phyloP scores from a whole-genome alignment of 768 basidiomycete genomes.

The Coprinellus micaceus region DNA sequence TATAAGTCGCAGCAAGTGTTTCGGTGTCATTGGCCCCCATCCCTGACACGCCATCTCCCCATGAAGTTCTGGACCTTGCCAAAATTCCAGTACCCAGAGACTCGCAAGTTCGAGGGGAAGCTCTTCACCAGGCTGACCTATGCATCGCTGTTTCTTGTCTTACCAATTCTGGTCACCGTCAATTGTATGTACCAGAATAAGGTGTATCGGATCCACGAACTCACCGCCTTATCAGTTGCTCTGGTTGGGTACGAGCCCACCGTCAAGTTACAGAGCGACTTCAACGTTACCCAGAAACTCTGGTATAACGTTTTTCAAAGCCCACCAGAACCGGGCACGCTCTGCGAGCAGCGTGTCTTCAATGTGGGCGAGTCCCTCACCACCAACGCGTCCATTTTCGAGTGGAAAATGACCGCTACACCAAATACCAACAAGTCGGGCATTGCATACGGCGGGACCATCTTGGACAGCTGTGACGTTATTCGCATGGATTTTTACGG shows the following conservation, averaged over 20 bases:
- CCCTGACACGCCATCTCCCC: too few relatives aligned
- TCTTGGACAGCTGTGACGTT: conserved; percentile 20
- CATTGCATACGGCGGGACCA: conserved; percentile 17
- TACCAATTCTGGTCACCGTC: conserved; percentile 12
- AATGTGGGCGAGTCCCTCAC: conserved; percentile 19
- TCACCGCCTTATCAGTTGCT: conserved; percentile 11
- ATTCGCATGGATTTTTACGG: conserved; percentile 16
- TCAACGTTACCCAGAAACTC: conserved; percentile 15
- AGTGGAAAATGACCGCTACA: conserved; percentile 17
- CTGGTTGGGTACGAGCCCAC: conserved; percentile 23
- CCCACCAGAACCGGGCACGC: conserved; percentile 12
- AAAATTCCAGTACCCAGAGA: conserved; percentile 13
- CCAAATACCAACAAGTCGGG: conserved; percentile 18
- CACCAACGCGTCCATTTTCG: conserved; percentile 20
- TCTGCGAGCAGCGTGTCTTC: conserved; percentile 19
- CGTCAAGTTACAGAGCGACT: conserved; percentile 16
- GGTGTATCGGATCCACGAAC: background rate
- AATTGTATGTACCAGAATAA: conserved; percentile 12
- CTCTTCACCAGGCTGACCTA: background rate
- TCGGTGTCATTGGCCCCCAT: too few relatives aligned
- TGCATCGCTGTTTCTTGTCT: conserved; percentile 8
- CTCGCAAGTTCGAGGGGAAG: conserved; percentile 5
- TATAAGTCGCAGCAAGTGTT: too few relatives aligned
- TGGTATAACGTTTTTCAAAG: conserved; percentile 18
- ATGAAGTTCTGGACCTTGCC: conserved; percentile 33